Evolutionary conservation across 805 yeast genomes (phyloP), one percentile per base, ranked within the genome.

Genomic region (Metschnikowia koreensis): DNA sequence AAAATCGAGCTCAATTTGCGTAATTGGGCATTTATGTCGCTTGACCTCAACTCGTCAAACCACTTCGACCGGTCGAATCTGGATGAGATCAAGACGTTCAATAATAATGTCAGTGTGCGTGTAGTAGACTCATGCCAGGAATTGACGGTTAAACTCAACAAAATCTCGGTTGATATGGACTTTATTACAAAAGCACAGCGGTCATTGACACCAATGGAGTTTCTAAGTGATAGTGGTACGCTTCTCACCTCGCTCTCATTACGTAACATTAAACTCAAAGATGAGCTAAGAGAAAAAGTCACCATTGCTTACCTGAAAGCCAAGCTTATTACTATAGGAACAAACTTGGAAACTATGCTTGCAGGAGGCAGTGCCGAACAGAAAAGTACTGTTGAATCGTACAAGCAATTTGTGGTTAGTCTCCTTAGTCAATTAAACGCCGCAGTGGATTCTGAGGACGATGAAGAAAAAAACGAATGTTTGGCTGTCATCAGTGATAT

Each of bases 401-500:
- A 85, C 62, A 82, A 82, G 59, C 67, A 70, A 11, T 86, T 86
- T 61, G 84, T 86, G 41, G 77, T 77, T 43, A 80, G 81, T 40
- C 66, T 86, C 45, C 67, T 86, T 27, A 75, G 73, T 44, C 90
- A 85, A 60, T 68, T 86, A 52, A 81, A 83, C 50, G 69, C 67
- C 13, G 81, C 87, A 2, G 78, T 83, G 7, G 75, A 74, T 7
- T 63, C 69, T 13, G 79, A 80, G 34, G 87, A 86, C 59, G 74
- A 77, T 16, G 77, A 80, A 40, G 80, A 80, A 11, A 82, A 83
- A 50, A 78, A 81, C 68, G 90, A 86, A 61, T 85, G 89, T 58
- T 72, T 86, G 49, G 81, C 82, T 0, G 84, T 84, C 31, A 81
- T 86, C 29, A 76, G 77, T 53, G 91, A 86, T 57, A 84, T 86